These are phyloP conservation scores for Yamadazyma jaroonii DNA, from an alignment of 1,139 yeast species.

Conservation along the genomic window DNA sequence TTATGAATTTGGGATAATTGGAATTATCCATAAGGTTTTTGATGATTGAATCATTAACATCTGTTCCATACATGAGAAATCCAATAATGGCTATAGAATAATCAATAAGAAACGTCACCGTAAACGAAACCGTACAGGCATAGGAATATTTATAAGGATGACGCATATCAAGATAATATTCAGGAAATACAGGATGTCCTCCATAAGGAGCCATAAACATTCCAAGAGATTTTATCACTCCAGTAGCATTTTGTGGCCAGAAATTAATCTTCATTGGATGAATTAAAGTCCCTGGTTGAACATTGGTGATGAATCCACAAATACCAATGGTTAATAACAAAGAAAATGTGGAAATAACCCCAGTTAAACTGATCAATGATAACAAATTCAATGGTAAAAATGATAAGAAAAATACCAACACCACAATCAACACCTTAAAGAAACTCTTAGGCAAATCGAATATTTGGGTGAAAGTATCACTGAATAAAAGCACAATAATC, in stretches of 20 bases:
- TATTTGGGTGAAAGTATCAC: constrained; percentile 76
- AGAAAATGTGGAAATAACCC: constrained; percentile 68
- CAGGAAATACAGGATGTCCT: constrained; percentile 86
- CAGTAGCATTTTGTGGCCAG: constrained; percentile 48
- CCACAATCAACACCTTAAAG: constrained; percentile 52
- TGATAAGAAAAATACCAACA: constrained; percentile 55
- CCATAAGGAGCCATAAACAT: constrained; percentile 88
- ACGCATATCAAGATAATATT: constrained; percentile 77
- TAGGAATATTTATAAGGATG: constrained; percentile 50
- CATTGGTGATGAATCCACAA: constrained; percentile 58
- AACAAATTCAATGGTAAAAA: constrained; percentile 72
- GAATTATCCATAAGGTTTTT: constrained; percentile 36
- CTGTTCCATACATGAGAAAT: constrained; percentile 39
- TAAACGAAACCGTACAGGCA: constrained; percentile 32
- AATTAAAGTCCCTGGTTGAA: constrained; percentile 66
- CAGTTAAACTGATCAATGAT: constrained; percentile 70
- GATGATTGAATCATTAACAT: constrained; percentile 37
- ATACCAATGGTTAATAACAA: constrained; percentile 56
- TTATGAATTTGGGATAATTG: constrained; percentile 31
- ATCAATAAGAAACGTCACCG: constrained; percentile 32
- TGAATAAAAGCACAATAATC: constrained; percentile 71
- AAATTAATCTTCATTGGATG: constrained; percentile 47
- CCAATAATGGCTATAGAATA: constrained; percentile 35
- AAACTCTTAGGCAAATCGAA: constrained; percentile 40
- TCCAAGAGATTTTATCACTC: constrained; percentile 58